phyloP scores from a whole-genome alignment of 1,139 yeast genomes.

The Trichomonascaceae sp. region DNA sequence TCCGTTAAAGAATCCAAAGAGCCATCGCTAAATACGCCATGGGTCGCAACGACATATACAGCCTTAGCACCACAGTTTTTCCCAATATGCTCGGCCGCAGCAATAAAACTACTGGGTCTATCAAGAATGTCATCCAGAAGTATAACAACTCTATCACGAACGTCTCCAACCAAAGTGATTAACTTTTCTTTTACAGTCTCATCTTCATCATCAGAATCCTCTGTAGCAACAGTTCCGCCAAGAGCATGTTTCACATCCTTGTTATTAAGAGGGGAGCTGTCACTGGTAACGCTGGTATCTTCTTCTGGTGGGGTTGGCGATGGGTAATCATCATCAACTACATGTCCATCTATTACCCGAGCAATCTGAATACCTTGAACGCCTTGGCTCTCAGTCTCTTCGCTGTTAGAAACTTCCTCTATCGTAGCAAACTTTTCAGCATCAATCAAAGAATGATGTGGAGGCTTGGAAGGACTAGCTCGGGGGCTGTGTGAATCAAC shows the following conservation, averaged over 20 bases:
- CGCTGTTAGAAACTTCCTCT: constrained; percentile 25
- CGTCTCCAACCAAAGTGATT: constrained; percentile 95
- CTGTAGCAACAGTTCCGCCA: constrained; percentile 81
- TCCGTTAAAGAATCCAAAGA: constrained; percentile 75
- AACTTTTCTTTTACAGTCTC: constrained; percentile 79
- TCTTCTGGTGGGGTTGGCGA: constrained; percentile 27
- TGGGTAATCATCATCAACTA: constrained; percentile 78
- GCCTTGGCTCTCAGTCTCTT: constrained; percentile 53
- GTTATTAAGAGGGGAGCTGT: constrained; percentile 21
- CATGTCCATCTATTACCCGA: constrained; percentile 93
- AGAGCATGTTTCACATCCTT: constrained; percentile 40
- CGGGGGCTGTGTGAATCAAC: not conserved
- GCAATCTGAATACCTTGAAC: constrained; percentile 91
- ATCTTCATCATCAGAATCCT: constrained; percentile 74
- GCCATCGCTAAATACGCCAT: constrained; percentile 84
- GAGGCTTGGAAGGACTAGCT: constrained; percentile 5
- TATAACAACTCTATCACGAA: constrained; percentile 82
- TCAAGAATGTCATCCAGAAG: constrained; percentile 96
- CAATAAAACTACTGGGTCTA: constrained; percentile 85
- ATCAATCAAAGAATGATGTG: not conserved
- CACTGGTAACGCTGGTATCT: constrained; percentile 20
- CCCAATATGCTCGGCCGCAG: constrained; percentile 96
- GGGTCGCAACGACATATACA: constrained; percentile 90
- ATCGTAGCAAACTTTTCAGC: not conserved
- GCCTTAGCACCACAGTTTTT: constrained; percentile 91